Evolutionary conservation across 108 stramenopile genomes (phyloP).

Genomic region (Licmophora abbreviata): DNA sequence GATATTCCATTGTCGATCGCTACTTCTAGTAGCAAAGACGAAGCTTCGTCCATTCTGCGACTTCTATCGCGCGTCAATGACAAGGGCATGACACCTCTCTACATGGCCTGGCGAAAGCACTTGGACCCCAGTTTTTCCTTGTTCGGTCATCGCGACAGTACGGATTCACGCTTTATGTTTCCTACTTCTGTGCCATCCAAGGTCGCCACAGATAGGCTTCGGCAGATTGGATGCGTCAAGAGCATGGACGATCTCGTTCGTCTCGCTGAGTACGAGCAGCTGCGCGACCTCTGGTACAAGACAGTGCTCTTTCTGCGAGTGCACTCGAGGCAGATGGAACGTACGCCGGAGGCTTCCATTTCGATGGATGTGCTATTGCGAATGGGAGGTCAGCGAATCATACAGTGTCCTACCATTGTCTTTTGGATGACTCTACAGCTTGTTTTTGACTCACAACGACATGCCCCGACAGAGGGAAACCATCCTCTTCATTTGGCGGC

Average conservation of each 20-base stretch:
- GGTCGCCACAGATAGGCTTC: neutral
- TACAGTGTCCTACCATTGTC: constrained; percentile 1
- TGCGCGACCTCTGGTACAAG: constrained; percentile 1
- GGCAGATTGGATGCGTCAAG: too few relatives aligned
- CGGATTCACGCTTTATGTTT: neutral
- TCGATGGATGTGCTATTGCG: neutral
- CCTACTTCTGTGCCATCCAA: neutral
- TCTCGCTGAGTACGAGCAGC: neutral
- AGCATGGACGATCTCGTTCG: too few relatives aligned
- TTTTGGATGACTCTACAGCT: neutral
- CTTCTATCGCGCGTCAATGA: too few relatives aligned
- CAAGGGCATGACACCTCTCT: constrained; percentile 1
- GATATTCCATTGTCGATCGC: neutral
- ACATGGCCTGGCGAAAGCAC: neutral
- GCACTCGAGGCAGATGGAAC: too few relatives aligned
- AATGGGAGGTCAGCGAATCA: neutral
- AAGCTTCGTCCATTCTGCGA: neutral
- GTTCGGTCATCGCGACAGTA: neutral
- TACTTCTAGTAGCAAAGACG: neutral
- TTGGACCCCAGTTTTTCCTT: neutral
- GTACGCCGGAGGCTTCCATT: neutral
- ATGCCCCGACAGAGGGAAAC: neutral
- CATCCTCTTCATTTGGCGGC: neutral
- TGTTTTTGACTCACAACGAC: neutral
- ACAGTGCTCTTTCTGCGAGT: neutral